Conservation (phyloP, 2,329 filamentous ascomycete species). For the Fusarium solani-melongenae region DNA sequence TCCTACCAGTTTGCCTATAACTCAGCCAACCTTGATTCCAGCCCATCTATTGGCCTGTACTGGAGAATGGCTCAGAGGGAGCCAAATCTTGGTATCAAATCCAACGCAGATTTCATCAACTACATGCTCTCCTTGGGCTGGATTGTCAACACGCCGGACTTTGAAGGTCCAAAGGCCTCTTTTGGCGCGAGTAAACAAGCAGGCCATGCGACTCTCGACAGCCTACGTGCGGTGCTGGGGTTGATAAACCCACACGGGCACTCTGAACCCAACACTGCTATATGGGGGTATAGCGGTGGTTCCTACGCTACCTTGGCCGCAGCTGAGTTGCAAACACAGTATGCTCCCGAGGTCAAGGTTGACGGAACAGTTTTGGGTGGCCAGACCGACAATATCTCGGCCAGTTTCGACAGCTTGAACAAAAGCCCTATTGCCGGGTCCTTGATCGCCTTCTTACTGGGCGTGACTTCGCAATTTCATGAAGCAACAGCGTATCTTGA, state of each 20-base stretch:
- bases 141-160: slow-evolving; percentile 52
- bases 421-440: slow-evolving; percentile 22
- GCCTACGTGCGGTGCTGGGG: slow-evolving; percentile 51
- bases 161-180: slow-evolving; percentile 54
- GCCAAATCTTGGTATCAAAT: slow-evolving; percentile 16
- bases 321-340: slow-evolving; percentile 26
- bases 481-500: slow-evolving; percentile 24
- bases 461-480: slow-evolving; percentile 29
- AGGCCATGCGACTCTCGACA: slow-evolving; percentile 55
- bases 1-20: slow-evolving; percentile 39
- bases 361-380: slow-evolving; percentile 28
- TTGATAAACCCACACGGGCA: background rate
- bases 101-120: slow-evolving; percentile 11
- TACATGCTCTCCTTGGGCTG: slow-evolving; percentile 23
- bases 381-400: slow-evolving; percentile 29
- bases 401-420: slow-evolving; percentile 19
- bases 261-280: background rate
- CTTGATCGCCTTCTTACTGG: slow-evolving; percentile 26
- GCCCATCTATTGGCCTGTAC: slow-evolving; percentile 30
- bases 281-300: slow-evolving; percentile 40
- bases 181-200: slow-evolving; percentile 53
- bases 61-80: slow-evolving; percentile 12
- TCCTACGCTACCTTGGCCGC: slow-evolving; percentile 29
- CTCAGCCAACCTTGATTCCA: slow-evolving; percentile 28
- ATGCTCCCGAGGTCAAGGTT: slow-evolving; percentile 26